Conservation (phyloP, 2,329 filamentous ascomycete genomes). For the Aspergillus sp. region DNA sequence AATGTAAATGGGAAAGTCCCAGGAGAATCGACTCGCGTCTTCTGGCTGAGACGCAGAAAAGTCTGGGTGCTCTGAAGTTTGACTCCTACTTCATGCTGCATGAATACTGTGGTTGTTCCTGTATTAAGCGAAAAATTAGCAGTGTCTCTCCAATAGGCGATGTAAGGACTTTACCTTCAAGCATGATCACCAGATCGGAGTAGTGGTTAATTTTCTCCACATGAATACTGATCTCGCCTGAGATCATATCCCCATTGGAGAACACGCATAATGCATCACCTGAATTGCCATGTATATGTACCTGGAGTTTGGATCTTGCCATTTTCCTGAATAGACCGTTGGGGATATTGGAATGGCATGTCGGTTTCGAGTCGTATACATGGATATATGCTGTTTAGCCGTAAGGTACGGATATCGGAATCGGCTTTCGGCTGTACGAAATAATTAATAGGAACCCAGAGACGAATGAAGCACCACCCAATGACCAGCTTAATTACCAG, state of each 20-base stretch:
- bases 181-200: background rate
- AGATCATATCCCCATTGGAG: background rate
- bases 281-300: background rate
- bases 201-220: background rate
- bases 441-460: too few species aligned
- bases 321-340: background rate
- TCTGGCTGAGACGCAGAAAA: background rate
- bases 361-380: too few species aligned
- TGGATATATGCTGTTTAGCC: too few species aligned
- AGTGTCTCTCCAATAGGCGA: too few species aligned
- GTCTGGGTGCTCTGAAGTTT: background rate
- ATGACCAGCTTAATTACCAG: too few species aligned
- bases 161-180: background rate
- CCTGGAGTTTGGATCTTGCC: background rate
- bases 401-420: too few species aligned
- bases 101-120: background rate
- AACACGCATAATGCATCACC: background rate
- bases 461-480: too few species aligned
- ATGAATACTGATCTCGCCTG: background rate
- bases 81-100: background rate
- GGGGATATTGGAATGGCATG: too few species aligned
- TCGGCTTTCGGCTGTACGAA: too few species aligned
- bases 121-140: too few species aligned
- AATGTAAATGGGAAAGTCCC: background rate
- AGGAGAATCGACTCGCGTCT: background rate